Conservation (phyloP, 805 yeast genomes). For the Yamadazyma tumulicola region DNA sequence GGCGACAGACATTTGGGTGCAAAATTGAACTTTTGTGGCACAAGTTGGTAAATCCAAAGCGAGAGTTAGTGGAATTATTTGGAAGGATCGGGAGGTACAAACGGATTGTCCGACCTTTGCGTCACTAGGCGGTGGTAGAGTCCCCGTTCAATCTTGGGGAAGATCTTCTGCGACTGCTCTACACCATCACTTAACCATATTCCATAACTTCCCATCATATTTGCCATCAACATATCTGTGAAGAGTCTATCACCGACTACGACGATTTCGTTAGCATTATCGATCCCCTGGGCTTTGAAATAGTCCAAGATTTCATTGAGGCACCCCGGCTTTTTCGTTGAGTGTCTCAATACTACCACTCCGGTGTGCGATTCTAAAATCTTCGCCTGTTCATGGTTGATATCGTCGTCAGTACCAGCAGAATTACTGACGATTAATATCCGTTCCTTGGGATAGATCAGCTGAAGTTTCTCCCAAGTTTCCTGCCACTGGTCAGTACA, state of each 20-base stretch:
- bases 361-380: slow-evolving; percentile 63
- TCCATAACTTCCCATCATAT: slow-evolving; percentile 83
- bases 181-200: slow-evolving; percentile 86
- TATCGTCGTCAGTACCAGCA: slow-evolving; percentile 85
- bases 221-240: slow-evolving; percentile 93
- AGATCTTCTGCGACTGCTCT: slow-evolving; percentile 43
- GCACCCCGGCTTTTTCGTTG: slow-evolving; percentile 82
- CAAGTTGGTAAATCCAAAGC: too few relatives aligned
- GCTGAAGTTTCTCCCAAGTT: slow-evolving; percentile 52
- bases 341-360: slow-evolving; percentile 64
- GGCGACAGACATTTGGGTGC: slow-evolving; percentile 5
- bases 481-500: slow-evolving; percentile 20
- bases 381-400: slow-evolving; percentile 53
- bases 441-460: slow-evolving; percentile 58
- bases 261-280: slow-evolving; percentile 60
- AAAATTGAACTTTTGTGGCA: not conserved
- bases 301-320: slow-evolving; percentile 61
- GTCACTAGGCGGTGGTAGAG: slow-evolving; percentile 22
- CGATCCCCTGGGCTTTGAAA: slow-evolving; percentile 46
- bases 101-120: slow-evolving; percentile 14
- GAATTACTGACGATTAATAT: slow-evolving; percentile 84
- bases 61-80: too few relatives aligned
- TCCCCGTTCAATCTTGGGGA: slow-evolving; percentile 52
- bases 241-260: slow-evolving; percentile 88
- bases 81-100: slow-evolving; percentile 17